A percentile compares a stretch with the other conserved stretches of the same genome.
These are phyloP conservation scores for Aquilaria sinensis DNA, from an alignment of 345 rosid species.

Conservation along the genomic window DNA sequence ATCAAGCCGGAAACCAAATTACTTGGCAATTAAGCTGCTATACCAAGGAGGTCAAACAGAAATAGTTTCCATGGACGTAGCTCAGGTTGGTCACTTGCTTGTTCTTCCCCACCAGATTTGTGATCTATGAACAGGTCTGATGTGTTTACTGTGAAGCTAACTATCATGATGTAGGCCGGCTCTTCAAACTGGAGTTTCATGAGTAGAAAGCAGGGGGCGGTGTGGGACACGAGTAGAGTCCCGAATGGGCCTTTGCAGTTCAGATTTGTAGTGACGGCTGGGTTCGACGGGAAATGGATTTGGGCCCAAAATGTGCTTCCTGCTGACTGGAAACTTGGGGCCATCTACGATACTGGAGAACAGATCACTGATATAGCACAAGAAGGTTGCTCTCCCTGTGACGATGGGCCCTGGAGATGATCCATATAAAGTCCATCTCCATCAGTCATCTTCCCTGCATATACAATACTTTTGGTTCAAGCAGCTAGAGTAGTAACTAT, in stretches of 20 bases:
- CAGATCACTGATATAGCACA: slow-evolving; percentile 79
- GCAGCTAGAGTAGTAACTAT: too few species aligned
- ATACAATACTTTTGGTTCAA: too few species aligned
- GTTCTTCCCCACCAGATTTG: too few species aligned
- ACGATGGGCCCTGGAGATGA: slow-evolving; percentile 47
- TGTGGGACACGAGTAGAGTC: slow-evolving; percentile 65
- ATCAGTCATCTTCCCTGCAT: too few species aligned
- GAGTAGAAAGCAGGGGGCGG: slow-evolving; percentile 71
- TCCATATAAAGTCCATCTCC: too few species aligned
- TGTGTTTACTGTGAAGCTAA: slow-evolving; percentile 1
- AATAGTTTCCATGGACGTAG: slow-evolving; percentile 67
- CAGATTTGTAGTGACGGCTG: slow-evolving; percentile 65
- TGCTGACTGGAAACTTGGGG: slow-evolving; percentile 55
- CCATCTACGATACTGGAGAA: slow-evolving; percentile 57
- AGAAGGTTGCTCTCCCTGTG: slow-evolving; percentile 76
- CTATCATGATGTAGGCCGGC: slow-evolving; percentile 32
- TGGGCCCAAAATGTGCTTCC: slow-evolving; percentile 79
- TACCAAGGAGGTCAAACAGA: slow-evolving; percentile 98
- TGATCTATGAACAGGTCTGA: background rate
- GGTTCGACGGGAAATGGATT: slow-evolving; percentile 79
- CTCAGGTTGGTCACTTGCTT: slow-evolving; percentile 28
- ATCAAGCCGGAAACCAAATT: slow-evolving; percentile 67
- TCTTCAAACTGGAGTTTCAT: slow-evolving; percentile 65
- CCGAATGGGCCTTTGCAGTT: slow-evolving; percentile 76
- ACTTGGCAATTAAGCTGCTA: slow-evolving; percentile 64